Base-by-base conservation (phyloP, 2,329 filamentous ascomycete species). In the Apiospora pterosperma region DNA sequence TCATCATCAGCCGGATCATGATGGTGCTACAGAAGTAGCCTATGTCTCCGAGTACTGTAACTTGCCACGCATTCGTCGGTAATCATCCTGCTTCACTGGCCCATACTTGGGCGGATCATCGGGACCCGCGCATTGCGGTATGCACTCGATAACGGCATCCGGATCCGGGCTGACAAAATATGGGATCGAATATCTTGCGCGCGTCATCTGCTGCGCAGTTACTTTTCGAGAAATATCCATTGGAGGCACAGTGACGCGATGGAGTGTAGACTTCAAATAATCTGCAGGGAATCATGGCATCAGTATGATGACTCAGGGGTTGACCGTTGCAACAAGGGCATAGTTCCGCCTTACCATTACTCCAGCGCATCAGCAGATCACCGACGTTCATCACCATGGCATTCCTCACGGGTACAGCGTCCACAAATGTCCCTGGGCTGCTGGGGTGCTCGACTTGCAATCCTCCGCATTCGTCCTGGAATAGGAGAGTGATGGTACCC, bases 151-250 rank as follows among this genome's bases (percentile, higher is more conserved):
- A 10, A 83, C 73, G 4, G 79, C 76, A 52, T 81, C 76, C 3
- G 79, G 76, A 67, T 86, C 81, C 0, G 85, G 83, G 6, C 77
- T 75, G 36, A 88, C 77, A 63, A 89, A 88, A 69, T 87, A 88
- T 0, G 85, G 85, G 62, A 88, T 88, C 10, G 86, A 88, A 67
- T 85, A 88, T 16, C 86, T 76, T 23, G 81, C 78, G 36, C 76
- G 75, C 3, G 82, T 85, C 76, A 85, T 81, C 21, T 78, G 73
- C 66, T 80, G 75, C 8, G 25, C 21, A 19, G 16, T 8, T 11
- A 11, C 16, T 34, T 16, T n/a, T 34, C 28, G 48, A 34, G 48
- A 55, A 10, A 16, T 21, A 11, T 74, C 69, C 0, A 76, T 68
- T 2, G 78, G 78, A 16, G 83, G 83, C 4, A 82, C 68, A 1